A percentile compares a stretch with the other conserved stretches of the same genome.
These are phyloP conservation scores for Neospora caninum DNA, from an alignment of 169 alveolate genomes.

Conservation along the genomic window DNA sequence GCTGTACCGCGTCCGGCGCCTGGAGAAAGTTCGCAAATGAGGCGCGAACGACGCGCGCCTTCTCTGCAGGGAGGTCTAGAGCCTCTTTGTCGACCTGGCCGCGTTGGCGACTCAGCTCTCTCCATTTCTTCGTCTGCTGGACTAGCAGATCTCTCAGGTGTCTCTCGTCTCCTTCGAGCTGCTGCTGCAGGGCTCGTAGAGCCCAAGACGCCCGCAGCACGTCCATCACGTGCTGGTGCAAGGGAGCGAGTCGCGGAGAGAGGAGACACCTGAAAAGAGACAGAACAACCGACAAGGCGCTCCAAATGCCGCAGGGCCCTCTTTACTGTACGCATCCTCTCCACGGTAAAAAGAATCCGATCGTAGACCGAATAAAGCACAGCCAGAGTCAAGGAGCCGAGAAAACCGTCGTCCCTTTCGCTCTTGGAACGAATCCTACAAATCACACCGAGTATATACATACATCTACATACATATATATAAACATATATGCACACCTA, in stretches of 20 bases:
- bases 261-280: slow-evolving; percentile 29
- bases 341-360: too few species aligned
- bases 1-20: not conserved
- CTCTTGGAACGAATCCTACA: too few species aligned
- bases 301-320: not conserved
- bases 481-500: not conserved
- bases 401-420: too few species aligned
- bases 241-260: slow-evolving; percentile 25
- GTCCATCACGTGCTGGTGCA: not conserved
- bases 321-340: too few species aligned
- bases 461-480: too few species aligned
- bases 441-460: too few species aligned
- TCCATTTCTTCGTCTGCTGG: not conserved
- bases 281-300: not conserved
- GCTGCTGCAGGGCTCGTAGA: not conserved
- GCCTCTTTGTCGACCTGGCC: not conserved
- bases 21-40: not conserved
- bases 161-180: not conserved
- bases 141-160: not conserved
- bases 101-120: not conserved
- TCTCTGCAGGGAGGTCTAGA: not conserved
- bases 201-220: slow-evolving; percentile 18
- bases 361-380: too few species aligned
- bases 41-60: slow-evolving; percentile 12
- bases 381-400: too few species aligned